Base-by-base conservation (phyloP, 75 land plant genomes). In the Pinus taeda region DNA sequence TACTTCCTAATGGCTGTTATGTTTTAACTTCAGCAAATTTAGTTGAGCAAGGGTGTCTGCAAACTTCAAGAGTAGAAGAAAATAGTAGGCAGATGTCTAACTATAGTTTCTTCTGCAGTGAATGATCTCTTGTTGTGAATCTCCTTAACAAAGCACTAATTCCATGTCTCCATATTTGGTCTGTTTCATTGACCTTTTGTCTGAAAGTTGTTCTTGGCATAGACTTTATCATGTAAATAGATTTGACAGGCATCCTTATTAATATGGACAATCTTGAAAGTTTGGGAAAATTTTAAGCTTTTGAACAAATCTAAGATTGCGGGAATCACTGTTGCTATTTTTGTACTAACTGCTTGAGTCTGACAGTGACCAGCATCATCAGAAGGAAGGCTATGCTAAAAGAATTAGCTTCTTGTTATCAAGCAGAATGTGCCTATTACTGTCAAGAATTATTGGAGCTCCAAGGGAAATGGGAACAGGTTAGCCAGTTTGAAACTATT, bases 381-480 rank as follows among this genome's bases (percentile, higher is more conserved):
- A 92, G 71, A 78, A 88, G 95, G 85, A 92, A 88, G 84, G 90
- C 87, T 0, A 79, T 92, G 85, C 86, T 92, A 55, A 92, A 90
- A 76, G 95, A 92, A 3, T 66, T 92, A 59, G 93, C 95, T 69
- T 88, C 95, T 72, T 87, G 77, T 12, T 92, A 90, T 80, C 95
- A 91, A 74, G 90, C 90, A 18, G 89, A 92, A 77, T 92, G 92
- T 80, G 90, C 84, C 36, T 53, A 85, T 13, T 90, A 78, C 75
- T 90, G 95, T 73, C 84, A 86, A 67, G 83, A 88, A 65, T 90
- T 92, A 71, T 60, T 92, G 71, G 83, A 84, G 63, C 87, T 90
- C 57, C 95, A 92, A 75, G 83, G 72, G 49, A 86, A 90, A 67
- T 84, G 87, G 86, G 84, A 88, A 37, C 90, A 92, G 95, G 95